Base-by-base conservation (phyloP, 345 rosid genomes). In the Eucalyptus fibrosa region DNA sequence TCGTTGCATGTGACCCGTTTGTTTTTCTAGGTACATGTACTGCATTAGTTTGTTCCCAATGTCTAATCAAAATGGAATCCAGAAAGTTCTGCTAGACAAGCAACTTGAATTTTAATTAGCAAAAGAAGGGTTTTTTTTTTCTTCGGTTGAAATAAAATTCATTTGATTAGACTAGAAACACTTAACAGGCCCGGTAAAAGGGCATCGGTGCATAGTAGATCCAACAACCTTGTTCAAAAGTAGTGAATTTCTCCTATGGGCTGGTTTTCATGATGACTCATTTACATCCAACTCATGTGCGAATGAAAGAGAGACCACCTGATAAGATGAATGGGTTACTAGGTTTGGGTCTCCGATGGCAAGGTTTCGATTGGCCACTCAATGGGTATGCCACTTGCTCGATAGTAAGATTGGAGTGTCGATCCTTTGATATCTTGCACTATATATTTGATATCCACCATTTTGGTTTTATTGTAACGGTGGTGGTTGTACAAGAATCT, bases 161-260 rank as follows among this genome's bases (percentile, higher is more conserved):
- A 56, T 56, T 56, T 56, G 62, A 56, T 56, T 56, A 0, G 0
- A 56, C 6, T 56, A 23, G 30, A 56, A 23, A 23, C 62, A 9
- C 30, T 23, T 9, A 11, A 24, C 28, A 56, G 7, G 62, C 62
- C 2, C 1, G 14, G 30, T 56, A 24, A 23, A 24, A 56, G 28
- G 62, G 62, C 28, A 24, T 10, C 1, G 13, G 62, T 56, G 1
- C 62, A 56, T 1, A 23, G 0, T 56, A 56, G 3, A 56, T 56
- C 62, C 0, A 24, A 23, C 0, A 0, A 56, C 62, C 13, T 2
- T 2, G 30, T 24, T 23, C 0, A 1, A 56, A 56, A 26, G 62
- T 10, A 56, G 62, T 11, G 30, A 56, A 23, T 56, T 24, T 23
- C 62, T 56, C 7, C 13, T 9, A 24, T 24, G 13, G 26, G 5